Base-by-base conservation (phyloP, 148 eudicot genomes). In the Amaranthus hypochondriacus region DNA sequence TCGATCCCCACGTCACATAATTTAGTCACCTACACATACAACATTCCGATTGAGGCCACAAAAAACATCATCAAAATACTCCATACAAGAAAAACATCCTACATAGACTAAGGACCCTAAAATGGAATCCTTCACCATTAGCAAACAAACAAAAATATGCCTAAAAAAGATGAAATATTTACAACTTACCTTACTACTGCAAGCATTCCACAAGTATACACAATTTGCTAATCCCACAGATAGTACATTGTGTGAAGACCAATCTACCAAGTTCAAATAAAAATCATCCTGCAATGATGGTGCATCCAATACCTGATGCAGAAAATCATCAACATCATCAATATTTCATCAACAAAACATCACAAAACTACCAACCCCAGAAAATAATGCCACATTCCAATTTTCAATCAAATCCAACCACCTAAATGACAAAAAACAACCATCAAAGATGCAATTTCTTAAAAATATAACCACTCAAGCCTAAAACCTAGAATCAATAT, bases 231-330 rank as follows among this genome's bases (percentile, higher is more conserved):
- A 82, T 62, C 98, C 98, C 55, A 93, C 98, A 44, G 98, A 84
- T 76, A 93, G 83, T 4, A 93, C 89, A 81, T 93, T 89, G 58
- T 84, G 81, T 1, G 98, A 80, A 58, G 98, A 93, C 98, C 98
- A 93, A 69, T 93, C 98, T 28, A 93, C 94, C 78, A 93, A 92
- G 74, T 91, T 93, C 76, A 90, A 82, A 72, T 93, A 91, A 77
- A 93, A 93, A 88, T 93, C 98, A 81, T 93, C 98, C 77, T 93
- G 97, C 85, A 93, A 87, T 62, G 89, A 88, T 6, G 98, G 98
- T 53, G 98, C 98, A 89, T 90, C 98, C 90, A 93, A 80, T 43
- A 93, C 96, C 98, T 93, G 81, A 49, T 9, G 63, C 52, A 68
- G 43, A 55, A 28, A 28, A 71, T 4, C 39, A 56, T 60, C 58